Evolutionary conservation across 192 early-diverging fungal genomes (phyloP).

Genomic region (Backusella parvicylindrica): DNA sequence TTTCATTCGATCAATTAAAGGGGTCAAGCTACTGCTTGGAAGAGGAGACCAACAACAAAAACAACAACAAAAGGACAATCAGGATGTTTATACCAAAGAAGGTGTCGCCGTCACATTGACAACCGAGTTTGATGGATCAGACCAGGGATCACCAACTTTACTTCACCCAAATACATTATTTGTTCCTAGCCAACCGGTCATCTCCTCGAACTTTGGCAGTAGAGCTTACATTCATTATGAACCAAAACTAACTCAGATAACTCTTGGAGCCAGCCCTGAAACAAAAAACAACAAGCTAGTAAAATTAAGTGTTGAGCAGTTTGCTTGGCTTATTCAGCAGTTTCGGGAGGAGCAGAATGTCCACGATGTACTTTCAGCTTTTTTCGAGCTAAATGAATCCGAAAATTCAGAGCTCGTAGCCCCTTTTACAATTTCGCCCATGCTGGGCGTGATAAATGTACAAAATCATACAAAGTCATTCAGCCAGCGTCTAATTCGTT

Average conservation of each 20-base stretch:
- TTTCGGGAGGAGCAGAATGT: slow-evolving; percentile 25
- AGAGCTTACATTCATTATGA: slow-evolving; percentile 7
- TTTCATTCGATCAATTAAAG: background rate
- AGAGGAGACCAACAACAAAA: slow-evolving; percentile 3
- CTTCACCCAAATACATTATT: background rate
- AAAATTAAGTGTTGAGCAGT: slow-evolving; percentile 17
- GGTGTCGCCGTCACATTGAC: slow-evolving; percentile 3
- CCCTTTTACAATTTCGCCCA: background rate
- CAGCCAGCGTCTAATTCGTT: background rate
- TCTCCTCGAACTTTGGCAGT: background rate
- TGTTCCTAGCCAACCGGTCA: background rate
- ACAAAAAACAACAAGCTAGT: slow-evolving; percentile 1
- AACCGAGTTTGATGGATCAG: background rate
- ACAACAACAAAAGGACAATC: background rate
- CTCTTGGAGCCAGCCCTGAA: slow-evolving; percentile 12
- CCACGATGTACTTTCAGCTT: background rate
- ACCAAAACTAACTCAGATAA: slow-evolving; percentile 1
- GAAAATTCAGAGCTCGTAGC: background rate
- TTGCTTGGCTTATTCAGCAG: slow-evolving; percentile 22
- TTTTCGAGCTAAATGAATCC: background rate
- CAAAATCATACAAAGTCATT: slow-evolving; percentile 9
- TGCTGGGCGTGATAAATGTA: slow-evolving; percentile 1
- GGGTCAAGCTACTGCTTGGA: background rate
- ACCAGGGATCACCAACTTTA: background rate
- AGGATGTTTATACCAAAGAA: background rate